A percentile compares a stretch with the other conserved stretches of the same genome.
Evolutionary conservation across 2,329 filamentous ascomycete genomes (phyloP).

Genomic region (Cryoendolithus antarcticus): DNA sequence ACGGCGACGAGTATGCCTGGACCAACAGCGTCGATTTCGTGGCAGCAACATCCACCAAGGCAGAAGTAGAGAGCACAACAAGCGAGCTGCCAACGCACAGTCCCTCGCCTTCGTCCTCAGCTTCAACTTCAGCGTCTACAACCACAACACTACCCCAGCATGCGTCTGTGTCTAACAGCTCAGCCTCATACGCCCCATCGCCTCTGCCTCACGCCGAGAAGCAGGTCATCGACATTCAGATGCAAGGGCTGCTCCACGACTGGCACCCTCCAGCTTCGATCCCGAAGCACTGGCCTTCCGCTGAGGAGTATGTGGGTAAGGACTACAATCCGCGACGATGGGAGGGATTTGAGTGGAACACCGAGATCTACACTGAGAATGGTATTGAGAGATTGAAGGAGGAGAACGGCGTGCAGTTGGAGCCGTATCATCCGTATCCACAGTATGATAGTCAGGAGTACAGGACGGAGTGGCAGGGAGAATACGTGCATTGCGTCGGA

Average conservation of each 20-base stretch:
- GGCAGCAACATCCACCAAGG: background rate
- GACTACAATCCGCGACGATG: constrained; percentile 37
- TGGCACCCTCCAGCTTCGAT: constrained; percentile 27
- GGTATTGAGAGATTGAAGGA: constrained; percentile 15
- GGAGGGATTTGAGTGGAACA: constrained; percentile 34
- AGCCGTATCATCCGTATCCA: constrained; percentile 59
- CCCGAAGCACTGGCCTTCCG: constrained; percentile 33
- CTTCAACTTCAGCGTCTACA: too few relatives aligned
- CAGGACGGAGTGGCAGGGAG: constrained; percentile 43
- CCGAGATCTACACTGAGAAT: constrained; percentile 27
- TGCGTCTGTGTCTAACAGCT: background rate
- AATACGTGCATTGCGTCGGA: constrained; percentile 53
- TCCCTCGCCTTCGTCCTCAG: background rate
- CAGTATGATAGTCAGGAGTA: constrained; percentile 53
- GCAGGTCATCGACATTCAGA: constrained; percentile 15
- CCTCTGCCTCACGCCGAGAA: constrained; percentile 5
- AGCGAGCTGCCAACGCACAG: background rate
- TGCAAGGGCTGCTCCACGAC: constrained; percentile 28
- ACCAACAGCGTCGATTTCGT: background rate
- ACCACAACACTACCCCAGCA: too few relatives aligned
- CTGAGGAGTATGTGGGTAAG: constrained; percentile 28
- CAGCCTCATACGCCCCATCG: background rate
- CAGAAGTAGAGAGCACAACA: too few relatives aligned
- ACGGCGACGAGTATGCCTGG: constrained; percentile 1
- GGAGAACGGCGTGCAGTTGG: constrained; percentile 14